Evolutionary conservation across 768 basidiomycete species (phyloP).

Genomic region (Mycena vitilis): DNA sequence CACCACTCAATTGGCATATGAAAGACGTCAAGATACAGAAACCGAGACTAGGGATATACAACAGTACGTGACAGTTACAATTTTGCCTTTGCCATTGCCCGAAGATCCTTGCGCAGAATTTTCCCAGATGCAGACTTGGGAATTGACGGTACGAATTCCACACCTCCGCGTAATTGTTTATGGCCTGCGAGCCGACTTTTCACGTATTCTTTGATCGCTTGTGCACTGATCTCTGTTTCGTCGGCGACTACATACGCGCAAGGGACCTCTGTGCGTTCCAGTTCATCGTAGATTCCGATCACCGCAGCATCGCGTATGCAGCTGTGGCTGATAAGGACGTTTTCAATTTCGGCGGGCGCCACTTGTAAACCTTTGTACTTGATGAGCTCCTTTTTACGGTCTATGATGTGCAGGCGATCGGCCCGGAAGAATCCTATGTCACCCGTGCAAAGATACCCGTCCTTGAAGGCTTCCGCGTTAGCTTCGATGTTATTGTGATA

Average conservation of each 20-base stretch:
- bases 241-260: constrained; percentile 37
- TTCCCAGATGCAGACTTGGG: constrained; percentile 34
- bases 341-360: constrained; percentile 49
- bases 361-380: constrained; percentile 41
- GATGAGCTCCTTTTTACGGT: constrained; percentile 41
- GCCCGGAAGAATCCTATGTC: constrained; percentile 32
- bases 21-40: background rate
- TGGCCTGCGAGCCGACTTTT: constrained; percentile 30
- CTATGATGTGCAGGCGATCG: constrained; percentile 30
- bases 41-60: background rate
- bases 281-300: constrained; percentile 39
- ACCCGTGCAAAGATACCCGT: constrained; percentile 35
- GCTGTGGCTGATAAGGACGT: constrained; percentile 43
- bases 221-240: constrained; percentile 9
- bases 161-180: constrained; percentile 32
- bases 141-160: constrained; percentile 23
- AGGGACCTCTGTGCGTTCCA: constrained; percentile 33
- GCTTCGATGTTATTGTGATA: constrained; percentile 36
- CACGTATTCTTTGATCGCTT: constrained; percentile 31
- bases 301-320: constrained; percentile 47
- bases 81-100: constrained; percentile 32
- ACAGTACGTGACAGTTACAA: constrained; percentile 11
- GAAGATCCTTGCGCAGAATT: constrained; percentile 33
- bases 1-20: no score
- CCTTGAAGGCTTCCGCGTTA: constrained; percentile 28